Base-by-base conservation (phyloP, 495 filamentous ascomycete genomes). In the Sphaerosporella brunnea region DNA sequence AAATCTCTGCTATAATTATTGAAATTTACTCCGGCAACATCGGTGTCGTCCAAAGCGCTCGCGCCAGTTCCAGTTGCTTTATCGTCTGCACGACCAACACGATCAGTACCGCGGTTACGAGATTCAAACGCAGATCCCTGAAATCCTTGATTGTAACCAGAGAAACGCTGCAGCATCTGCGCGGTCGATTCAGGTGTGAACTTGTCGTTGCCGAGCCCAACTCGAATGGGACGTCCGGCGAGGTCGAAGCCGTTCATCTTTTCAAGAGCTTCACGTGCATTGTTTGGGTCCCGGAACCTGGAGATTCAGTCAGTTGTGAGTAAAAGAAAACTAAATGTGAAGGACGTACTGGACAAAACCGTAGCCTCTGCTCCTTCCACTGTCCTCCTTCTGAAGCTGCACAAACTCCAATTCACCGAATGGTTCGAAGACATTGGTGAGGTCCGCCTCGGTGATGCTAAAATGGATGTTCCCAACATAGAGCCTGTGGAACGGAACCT, bases 391-490 rank as follows among this genome's bases (percentile, higher is more conserved):
- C 62, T 96, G 92, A 50, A 99, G 69, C 58, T 94, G 86, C 36
- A 96, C 87, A 56, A 93, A 94, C 62, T 96, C 92, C 42, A 99
- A 77, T 66, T 95, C 90, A 48, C 92, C 92, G 66, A 94, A 99
- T 4, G 92, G 90, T 67, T 88, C 84, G 66, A 99, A 99, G 45
- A 96, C 84, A 64, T 88, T 84, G 71, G 88, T 82, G 53, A 99
- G 66, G 65, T 96, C 92, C 62, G 73, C 78, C 67, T 99, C 92
- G 63, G 90, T 96, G 64, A 99, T 93, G 65, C 83, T 93, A 74
- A 99, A 99, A 72, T 99, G 92, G 56, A 99, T 93, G 62, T 99
- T 99, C 64, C 92, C 92, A 55, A 99, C 90, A 66, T 95, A 99
- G 44, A 99, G 81, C 62, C 92, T 79, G 68, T 99, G 92, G 69